These are phyloP conservation scores for Solanum pennellii DNA, from an alignment of 257 asterid species.

Conservation along the genomic window DNA sequence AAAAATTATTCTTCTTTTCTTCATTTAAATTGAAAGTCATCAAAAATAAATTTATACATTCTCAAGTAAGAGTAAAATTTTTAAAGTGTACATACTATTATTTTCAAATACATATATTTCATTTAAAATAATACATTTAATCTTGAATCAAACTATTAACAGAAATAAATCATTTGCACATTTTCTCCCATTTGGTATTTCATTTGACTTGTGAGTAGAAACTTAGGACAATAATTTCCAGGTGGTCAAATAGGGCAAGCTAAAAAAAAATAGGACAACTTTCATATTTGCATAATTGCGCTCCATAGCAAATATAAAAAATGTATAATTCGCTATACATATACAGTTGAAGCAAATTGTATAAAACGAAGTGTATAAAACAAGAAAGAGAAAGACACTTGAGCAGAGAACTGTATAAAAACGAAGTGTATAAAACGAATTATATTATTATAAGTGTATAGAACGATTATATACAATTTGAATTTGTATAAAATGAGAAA, in stretches of 20 bases:
- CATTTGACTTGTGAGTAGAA: not conserved
- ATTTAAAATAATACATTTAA: not conserved
- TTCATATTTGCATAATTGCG: no score
- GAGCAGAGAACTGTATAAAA: no score
- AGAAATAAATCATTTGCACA: not conserved
- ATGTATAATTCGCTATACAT: no score
- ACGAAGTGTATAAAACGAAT: no score
- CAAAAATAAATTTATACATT: rapidly evolving
- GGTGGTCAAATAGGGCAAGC: not conserved
- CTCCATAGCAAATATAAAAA: no score
- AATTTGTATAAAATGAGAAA: no score
- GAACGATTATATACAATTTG: no score
- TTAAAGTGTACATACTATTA: not conserved
- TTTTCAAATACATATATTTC: not conserved
- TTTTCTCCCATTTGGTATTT: not conserved
- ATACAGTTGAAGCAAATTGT: no score
- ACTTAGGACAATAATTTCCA: not conserved
- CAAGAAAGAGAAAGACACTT: no score
- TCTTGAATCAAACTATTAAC: not conserved
- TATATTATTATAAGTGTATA: no score
- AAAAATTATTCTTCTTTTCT: not conserved
- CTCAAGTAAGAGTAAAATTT: not conserved
- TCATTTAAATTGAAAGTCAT: not conserved
- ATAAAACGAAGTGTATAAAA: no score
- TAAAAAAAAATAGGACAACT: not conserved